A percentile compares a stretch with the other conserved stretches of the same genome.
Evolutionary conservation across 805 yeast species (phyloP).

Genomic region (Ogataea ganodermae): DNA sequence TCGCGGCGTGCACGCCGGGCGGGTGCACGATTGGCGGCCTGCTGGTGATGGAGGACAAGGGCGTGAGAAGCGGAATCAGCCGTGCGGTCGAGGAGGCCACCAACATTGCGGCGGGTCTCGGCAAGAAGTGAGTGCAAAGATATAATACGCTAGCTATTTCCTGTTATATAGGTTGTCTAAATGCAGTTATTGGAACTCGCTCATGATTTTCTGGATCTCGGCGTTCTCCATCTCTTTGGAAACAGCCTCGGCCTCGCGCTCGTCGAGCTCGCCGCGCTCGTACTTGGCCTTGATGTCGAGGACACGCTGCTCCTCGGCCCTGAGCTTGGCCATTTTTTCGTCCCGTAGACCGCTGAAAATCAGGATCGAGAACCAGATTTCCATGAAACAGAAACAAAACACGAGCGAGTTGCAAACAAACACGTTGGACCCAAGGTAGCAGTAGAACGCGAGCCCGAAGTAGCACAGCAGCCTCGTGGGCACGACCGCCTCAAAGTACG

Average conservation of each 20-base stretch:
- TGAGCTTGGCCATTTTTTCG: conserved; percentile 52
- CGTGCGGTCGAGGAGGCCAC: conserved; percentile 92
- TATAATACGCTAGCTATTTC: background rate
- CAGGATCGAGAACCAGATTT: conserved; percentile 69
- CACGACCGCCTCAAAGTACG: conserved; percentile 59
- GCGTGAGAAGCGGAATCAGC: conserved; percentile 83
- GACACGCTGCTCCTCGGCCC: conserved; percentile 19
- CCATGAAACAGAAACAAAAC: conserved; percentile 60
- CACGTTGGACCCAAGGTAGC: conserved; percentile 48
- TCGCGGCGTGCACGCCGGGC: conserved; percentile 93
- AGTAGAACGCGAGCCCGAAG: conserved; percentile 51
- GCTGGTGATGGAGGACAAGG: conserved; percentile 87
- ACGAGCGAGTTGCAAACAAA: conserved; percentile 62
- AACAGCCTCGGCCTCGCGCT: conserved; percentile 23
- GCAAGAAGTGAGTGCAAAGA: conserved; percentile 38
- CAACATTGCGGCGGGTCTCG: conserved; percentile 63
- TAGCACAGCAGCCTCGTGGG: conserved; percentile 56
- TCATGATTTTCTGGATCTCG: conserved; percentile 35
- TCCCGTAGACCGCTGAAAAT: conserved; percentile 64
- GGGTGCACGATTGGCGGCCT: conserved; percentile 98
- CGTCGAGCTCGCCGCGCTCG: conserved; percentile 31
- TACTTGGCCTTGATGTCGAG: conserved; percentile 27
- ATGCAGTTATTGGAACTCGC: conserved; percentile 26
- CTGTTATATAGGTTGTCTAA: background rate
- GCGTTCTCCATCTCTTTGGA: conserved; percentile 28